Conservation (phyloP, 805 yeast genomes). For the Crinitomyces ghanaensis region DNA sequence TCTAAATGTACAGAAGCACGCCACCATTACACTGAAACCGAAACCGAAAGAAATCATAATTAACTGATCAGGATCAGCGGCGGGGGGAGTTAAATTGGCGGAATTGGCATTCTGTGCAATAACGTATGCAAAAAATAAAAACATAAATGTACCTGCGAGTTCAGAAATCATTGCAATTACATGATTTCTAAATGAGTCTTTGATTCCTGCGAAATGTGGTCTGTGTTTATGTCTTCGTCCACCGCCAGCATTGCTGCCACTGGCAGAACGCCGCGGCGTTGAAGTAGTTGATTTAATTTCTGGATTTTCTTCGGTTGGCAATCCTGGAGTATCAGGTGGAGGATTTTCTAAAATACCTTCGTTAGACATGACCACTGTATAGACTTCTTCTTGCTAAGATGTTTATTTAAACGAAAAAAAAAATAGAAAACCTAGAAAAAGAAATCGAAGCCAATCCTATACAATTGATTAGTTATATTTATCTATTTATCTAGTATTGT, state of each 20-base stretch:
- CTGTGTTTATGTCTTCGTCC: not conserved
- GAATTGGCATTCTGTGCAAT: constrained; percentile 78
- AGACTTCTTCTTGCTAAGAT: not conserved
- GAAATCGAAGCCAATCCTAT: not conserved
- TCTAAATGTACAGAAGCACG: constrained; percentile 56
- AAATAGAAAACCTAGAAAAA: not conserved
- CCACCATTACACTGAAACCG: constrained; percentile 74
- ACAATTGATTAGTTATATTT: no score
- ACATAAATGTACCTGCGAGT: constrained; percentile 76
- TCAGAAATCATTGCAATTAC: constrained; percentile 64
- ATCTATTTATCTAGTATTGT: no score
- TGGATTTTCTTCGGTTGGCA: constrained; percentile 10
- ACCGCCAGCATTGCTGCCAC: constrained; percentile 1
- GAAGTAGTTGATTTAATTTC: constrained; percentile 4
- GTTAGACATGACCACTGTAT: constrained; percentile 4
- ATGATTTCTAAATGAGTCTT: constrained; percentile 44
- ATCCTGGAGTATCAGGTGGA: constrained; percentile 6
- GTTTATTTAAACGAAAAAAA: not conserved
- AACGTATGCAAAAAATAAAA: constrained; percentile 69
- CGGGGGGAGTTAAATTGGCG: constrained; percentile 24
- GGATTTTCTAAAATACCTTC: constrained; percentile 7
- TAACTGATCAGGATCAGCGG: constrained; percentile 53
- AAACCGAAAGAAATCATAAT: constrained; percentile 78
- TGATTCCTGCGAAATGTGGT: constrained; percentile 24
- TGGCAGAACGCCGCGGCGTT: not conserved